A percentile compares a stretch with the other conserved stretches of the same genome.
phyloP scores from a whole-genome alignment of 768 basidiomycete genomes.

The Naematelia aurantialba region DNA sequence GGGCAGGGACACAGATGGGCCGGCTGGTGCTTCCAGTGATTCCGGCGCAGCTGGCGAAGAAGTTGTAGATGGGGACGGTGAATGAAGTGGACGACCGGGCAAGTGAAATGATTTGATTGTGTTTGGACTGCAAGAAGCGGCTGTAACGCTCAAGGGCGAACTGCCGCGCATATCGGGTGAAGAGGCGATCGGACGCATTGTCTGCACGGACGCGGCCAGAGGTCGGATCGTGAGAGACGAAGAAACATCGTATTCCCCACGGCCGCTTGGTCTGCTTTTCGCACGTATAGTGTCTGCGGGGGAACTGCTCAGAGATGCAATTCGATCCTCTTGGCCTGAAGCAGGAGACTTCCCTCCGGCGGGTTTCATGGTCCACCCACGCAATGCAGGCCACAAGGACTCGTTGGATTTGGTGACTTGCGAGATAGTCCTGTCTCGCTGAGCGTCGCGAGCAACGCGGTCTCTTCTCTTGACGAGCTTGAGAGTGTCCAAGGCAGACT shows the following conservation, averaged over 20 bases:
- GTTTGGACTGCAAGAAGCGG: neutral
- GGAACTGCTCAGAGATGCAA: neutral
- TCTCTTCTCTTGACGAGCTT: neutral
- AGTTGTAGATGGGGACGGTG: neutral
- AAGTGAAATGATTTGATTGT: neutral
- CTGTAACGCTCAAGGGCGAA: neutral
- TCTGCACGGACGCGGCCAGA: slow-evolving; percentile 6
- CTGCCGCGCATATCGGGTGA: slow-evolving; percentile 12
- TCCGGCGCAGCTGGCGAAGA: neutral
- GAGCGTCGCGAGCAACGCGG: neutral
- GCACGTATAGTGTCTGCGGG: neutral
- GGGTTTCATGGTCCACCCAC: neutral
- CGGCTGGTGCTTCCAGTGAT: neutral
- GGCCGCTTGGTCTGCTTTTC: neutral
- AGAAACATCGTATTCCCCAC: neutral
- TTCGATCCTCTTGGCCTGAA: too few species aligned
- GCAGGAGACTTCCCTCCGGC: neutral
- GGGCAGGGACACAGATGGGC: neutral
- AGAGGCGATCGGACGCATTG: slow-evolving; percentile 20
- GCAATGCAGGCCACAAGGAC: neutral
- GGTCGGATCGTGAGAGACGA: slow-evolving; percentile 5
- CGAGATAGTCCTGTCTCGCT: neutral
- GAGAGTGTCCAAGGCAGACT: neutral
- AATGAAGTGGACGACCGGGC: neutral
- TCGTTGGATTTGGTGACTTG: neutral